Base-by-base conservation (phyloP, 768 basidiomycete genomes). In the Leccinum rimulosum region DNA sequence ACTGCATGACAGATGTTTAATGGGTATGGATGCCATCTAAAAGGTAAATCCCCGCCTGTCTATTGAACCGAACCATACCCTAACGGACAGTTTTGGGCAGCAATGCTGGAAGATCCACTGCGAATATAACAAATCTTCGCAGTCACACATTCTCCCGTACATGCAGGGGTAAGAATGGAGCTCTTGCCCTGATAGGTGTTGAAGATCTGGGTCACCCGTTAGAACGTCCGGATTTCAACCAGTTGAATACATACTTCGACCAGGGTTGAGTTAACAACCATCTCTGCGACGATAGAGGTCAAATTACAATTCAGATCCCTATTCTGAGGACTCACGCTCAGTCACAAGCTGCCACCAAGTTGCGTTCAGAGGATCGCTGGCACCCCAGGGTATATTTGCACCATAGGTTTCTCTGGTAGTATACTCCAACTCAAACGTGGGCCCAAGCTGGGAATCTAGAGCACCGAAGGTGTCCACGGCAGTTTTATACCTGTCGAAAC, bases 311-410 rank as follows among this genome's bases (percentile, higher is more conserved):
- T 52, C 53, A 3, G 53, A 40, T 35, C 12, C 25, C 30, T 31
- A 28, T 51, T 38, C n/a, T 9, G n/a, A 35, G 36, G 59, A 74
- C 79, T 61, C 57, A 85, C 87, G 80, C 73, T 90, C 88, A 10
- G 89, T 91, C 45, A 91, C 87, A 50, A 72, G 81, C 64, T 91
- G 89, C 89, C 89, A 91, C 85, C 87, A 91, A 10, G 90, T 91
- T 7, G 87, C 87, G 60, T 91, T 91, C 61, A 92, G 72, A 0
- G 89, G 89, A 67, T 88, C 88, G 55, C 78, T 76, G 3, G 74
- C 68, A 28, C 78, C 75, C 89, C 89, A 91, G 35, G 80, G 76
- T 1, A 78, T 71, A 55, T 73, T 82, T 38, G 66, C 67, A 33
- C 88, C 89, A 59, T 89, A 92, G 0, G 85, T 76, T 55, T 83